A percentile compares a stretch with the other conserved stretches of the same genome.
These are phyloP conservation scores for Glutinoglossum americanum DNA, from an alignment of 495 filamentous ascomycete species.

Conservation along the genomic window DNA sequence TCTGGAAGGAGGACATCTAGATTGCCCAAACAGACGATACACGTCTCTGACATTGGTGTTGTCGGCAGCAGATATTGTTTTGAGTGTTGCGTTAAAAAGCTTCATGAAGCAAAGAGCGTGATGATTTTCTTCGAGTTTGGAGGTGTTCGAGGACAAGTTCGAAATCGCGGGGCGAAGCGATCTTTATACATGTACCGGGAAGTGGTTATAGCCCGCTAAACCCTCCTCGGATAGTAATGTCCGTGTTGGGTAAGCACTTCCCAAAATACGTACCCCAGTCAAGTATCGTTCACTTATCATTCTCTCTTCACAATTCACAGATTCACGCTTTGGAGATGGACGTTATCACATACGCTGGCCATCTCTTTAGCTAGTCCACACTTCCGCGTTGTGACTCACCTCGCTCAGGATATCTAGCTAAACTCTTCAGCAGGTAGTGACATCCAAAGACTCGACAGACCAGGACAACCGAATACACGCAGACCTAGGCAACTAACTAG, in stretches of 20 bases:
- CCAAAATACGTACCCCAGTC: background rate
- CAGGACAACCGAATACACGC: background rate
- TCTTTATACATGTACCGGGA: background rate
- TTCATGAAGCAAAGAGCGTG: background rate
- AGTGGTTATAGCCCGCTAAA: background rate
- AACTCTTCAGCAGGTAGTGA: background rate
- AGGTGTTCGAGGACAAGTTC: background rate
- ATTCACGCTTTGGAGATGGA: background rate
- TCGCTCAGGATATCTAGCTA: background rate
- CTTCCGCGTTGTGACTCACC: background rate
- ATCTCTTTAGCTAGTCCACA: no score
- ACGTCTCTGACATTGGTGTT: conserved; percentile 60
- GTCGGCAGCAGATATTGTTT: background rate
- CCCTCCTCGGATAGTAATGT: background rate
- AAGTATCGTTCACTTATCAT: no score
- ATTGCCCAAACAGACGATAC: conserved; percentile 89
- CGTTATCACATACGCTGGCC: no score
- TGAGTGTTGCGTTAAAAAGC: background rate
- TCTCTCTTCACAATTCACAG: background rate
- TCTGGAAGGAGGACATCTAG: conserved; percentile 26
- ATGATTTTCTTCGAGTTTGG: background rate
- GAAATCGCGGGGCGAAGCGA: conserved; percentile 2
- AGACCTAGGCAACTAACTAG: background rate
- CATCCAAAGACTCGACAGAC: background rate
- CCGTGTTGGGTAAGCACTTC: background rate